Evolutionary conservation across 1,284 basidiomycete genomes (phyloP).

Genomic region (Dichomitus squalens): DNA sequence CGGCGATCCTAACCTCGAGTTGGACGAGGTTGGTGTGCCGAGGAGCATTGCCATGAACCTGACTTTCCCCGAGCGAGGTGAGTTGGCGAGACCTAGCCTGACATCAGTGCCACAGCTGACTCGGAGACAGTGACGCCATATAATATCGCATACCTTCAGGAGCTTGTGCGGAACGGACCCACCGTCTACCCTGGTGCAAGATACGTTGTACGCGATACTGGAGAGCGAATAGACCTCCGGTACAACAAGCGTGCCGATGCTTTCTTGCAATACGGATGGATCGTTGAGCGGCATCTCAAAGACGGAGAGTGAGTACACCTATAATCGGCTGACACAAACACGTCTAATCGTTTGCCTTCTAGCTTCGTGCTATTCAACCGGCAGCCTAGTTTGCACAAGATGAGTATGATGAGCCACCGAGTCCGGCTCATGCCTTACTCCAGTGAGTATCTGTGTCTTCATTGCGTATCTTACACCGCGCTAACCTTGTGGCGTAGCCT

Average conservation of each 20-base stretch:
- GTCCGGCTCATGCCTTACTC: constrained; percentile 99
- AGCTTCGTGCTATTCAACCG: constrained; percentile 98
- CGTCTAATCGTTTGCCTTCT: constrained; percentile 3
- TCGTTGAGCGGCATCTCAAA: constrained; percentile 96
- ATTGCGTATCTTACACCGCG: neutral
- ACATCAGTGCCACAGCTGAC: constrained; percentile 5
- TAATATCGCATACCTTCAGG: constrained; percentile 94
- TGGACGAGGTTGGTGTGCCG: constrained; percentile 99
- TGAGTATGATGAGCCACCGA: constrained; percentile 99
- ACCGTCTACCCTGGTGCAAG: constrained; percentile 95
- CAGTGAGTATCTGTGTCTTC: constrained; percentile 60
- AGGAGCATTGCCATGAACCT: constrained; percentile 96
- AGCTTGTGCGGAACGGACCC: constrained; percentile 96
- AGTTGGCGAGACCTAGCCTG: constrained; percentile 24
- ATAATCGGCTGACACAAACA: neutral
- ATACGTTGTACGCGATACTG: constrained; percentile 97
- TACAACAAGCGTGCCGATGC: constrained; percentile 99
- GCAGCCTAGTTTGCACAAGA: constrained; percentile 98
- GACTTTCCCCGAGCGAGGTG: constrained; percentile 96
- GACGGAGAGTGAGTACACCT: constrained; percentile 85
- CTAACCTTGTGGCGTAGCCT: constrained; percentile 59
- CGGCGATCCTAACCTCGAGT: constrained; percentile 95
- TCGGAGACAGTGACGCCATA: constrained; percentile 85
- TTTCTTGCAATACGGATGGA: constrained; percentile 97
- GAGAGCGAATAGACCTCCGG: constrained; percentile 95